These are phyloP conservation scores for Leucocoprinus birnbaumii DNA, from an alignment of 768 basidiomycete genomes.

Conservation along the genomic window DNA sequence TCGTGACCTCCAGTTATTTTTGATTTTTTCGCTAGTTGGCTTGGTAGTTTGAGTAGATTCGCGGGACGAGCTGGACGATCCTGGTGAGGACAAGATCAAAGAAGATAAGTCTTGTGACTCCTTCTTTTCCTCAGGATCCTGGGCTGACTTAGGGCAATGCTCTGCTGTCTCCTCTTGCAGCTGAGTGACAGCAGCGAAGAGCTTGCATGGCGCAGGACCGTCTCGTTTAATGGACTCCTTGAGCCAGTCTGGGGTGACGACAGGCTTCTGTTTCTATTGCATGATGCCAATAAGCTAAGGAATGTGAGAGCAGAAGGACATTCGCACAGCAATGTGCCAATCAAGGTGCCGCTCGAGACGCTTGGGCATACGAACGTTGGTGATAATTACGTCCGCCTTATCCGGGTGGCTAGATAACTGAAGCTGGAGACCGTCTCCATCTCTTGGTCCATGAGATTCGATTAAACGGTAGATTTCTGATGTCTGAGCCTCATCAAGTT, in stretches of 20 bases:
- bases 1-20: constrained; percentile 33
- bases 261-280: constrained; percentile 56
- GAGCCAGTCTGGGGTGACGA: constrained; percentile 75
- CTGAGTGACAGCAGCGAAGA: constrained; percentile 55
- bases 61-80: background rate
- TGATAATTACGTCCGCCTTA: constrained; percentile 65
- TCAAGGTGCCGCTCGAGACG: constrained; percentile 69
- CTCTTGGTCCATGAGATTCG: constrained; percentile 20
- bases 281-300: background rate
- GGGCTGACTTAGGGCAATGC: constrained; percentile 38
- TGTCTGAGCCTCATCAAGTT: constrained; percentile 29
- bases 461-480: constrained; percentile 33
- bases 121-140: constrained; percentile 11
- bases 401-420: constrained; percentile 35
- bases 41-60: constrained; percentile 12
- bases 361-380: constrained; percentile 60
- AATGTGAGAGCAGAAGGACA: background rate
- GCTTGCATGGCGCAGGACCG: constrained; percentile 43
- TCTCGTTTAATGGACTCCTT: constrained; percentile 48
- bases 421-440: constrained; percentile 15
- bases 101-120: too few species aligned
- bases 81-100: constrained; percentile 1
- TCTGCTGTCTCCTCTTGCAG: constrained; percentile 44
- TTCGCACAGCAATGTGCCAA: constrained; percentile 64
- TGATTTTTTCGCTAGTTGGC: constrained; percentile 20